Evolutionary conservation across 768 basidiomycete genomes (phyloP), one percentile per base, ranked within the genome.

Genomic region (Artomyces pyxidatus): DNA sequence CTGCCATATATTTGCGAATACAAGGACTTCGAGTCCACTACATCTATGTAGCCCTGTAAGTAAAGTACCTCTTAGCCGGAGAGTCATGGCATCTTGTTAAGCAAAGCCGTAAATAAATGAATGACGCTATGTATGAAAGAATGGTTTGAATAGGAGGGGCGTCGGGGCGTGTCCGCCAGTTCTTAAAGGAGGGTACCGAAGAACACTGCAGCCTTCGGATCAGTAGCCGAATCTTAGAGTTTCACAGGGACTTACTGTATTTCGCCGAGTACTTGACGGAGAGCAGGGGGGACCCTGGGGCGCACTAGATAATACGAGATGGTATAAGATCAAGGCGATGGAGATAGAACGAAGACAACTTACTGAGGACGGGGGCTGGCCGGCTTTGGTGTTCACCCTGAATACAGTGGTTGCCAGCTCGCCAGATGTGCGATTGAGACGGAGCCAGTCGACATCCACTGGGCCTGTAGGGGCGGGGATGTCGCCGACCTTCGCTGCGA

Each of bases 181-280:
- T 35, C 32, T 35, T 35, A 35, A 12, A 35, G 32, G 3, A 17
- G 12, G 32, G 14, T 35, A 35, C 32, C 32, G 5, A 14, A 35
- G 32, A 35, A 35, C 32, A 35, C 32, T 35, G 5, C 12, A 35
- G 3, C 14, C 7, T 4, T 35, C 7, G 17, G 32, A 12, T 35
- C 32, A 17, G 32, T 35, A 35, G 3, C 32, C 32, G 3, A 35
- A 8, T 14, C 32, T 12, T 12, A 25, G 4, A 22, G 22, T 21
- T 30, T 30, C 11, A 19, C 21, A 10, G 3, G 29, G 14, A 47
- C 56, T 22, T 40, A 57, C 56, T 44, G 23, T 57, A 57, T 30
- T 26, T 25, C 22, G 56, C 45, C n/a, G 41, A 8, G 37, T 57
- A 57, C 26, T 49, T 49, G 19, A 57, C 29, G 4, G 50, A 44